Percentiles rank a stretch among this genome's conserved stretches.
phyloP scores from a whole-genome alignment of 1,284 basidiomycete species.

The Acaromyces ingoldii region DNA sequence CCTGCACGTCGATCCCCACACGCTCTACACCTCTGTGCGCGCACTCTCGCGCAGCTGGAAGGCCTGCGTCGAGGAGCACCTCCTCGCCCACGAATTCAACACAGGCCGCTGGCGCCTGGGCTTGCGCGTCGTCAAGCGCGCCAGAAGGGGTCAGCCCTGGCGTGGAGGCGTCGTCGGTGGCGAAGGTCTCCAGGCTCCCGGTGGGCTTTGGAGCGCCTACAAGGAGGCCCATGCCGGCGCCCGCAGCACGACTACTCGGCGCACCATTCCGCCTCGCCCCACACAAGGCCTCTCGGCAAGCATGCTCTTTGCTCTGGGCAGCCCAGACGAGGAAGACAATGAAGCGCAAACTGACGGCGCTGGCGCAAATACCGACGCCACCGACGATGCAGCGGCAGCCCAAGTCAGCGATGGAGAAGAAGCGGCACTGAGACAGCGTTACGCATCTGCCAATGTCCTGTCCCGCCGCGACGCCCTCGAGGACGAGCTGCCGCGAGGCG shows the following conservation, averaged over 20 bases:
- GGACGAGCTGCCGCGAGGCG: background rate
- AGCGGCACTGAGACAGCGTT: too few species aligned
- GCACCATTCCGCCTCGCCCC: background rate
- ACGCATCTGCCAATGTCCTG: background rate
- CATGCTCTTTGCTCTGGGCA: too few species aligned
- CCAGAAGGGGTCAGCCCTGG: background rate
- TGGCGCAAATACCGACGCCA: background rate
- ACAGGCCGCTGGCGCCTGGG: conserved; percentile 35
- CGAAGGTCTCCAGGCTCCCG: background rate
- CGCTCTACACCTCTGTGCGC: conserved; percentile 38
- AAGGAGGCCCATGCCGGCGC: too few species aligned
- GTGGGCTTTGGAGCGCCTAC: background rate
- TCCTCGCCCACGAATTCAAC: conserved; percentile 29
- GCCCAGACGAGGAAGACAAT: too few species aligned
- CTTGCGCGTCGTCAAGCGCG: conserved; percentile 29
- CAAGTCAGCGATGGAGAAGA: too few species aligned
- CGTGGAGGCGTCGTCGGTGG: conserved; percentile 1
- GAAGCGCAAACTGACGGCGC: background rate
- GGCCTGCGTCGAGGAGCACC: conserved; percentile 26
- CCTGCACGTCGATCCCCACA: conserved; percentile 39
- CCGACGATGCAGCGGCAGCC: too few species aligned
- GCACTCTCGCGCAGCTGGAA: conserved; percentile 32
- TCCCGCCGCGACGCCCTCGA: conserved; percentile 1
- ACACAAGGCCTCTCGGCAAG: background rate
- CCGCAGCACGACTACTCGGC: too few species aligned